Evolutionary conservation across 2,329 filamentous ascomycete genomes (phyloP).

Genomic region (Grosmannia penicillata): DNA sequence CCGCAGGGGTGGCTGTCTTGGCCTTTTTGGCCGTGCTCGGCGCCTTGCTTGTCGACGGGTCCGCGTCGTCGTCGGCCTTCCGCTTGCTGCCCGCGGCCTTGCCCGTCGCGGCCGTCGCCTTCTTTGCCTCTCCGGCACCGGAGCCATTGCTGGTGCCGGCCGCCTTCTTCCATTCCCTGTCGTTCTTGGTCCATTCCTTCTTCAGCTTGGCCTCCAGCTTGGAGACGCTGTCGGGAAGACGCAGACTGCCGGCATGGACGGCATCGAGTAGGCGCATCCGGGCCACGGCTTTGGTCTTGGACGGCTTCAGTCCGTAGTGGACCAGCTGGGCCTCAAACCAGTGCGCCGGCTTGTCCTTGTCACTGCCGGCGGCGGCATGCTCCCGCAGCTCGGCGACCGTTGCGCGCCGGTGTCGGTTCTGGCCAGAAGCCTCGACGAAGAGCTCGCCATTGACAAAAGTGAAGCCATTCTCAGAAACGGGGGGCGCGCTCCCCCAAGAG

Average conservation of each 20-base stretch:
- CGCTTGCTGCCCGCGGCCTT: neutral
- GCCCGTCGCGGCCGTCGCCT: neutral
- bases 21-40: constrained; percentile 1
- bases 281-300: constrained; percentile 42
- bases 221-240: constrained; percentile 31
- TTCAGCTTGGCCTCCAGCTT: constrained; percentile 39
- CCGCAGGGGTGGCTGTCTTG: neutral
- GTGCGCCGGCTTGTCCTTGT: constrained; percentile 36
- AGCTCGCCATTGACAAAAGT: constrained; percentile 18
- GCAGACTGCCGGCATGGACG: constrained; percentile 29
- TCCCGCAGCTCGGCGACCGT: constrained; percentile 26
- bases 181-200: constrained; percentile 30
- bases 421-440: constrained; percentile 26
- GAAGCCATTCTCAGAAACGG: constrained; percentile 3
- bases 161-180: constrained; percentile 1
- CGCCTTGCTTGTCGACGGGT: neutral
- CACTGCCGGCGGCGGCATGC: constrained; percentile 24
- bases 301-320: constrained; percentile 43
- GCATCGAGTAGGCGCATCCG: constrained; percentile 45
- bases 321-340: constrained; percentile 49
- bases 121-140: neutral
- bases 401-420: constrained; percentile 30
- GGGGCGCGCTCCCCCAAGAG: neutral
- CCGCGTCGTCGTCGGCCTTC: neutral
- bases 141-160: neutral